phyloP scores from a whole-genome alignment of 2,329 filamentous ascomycete species.

The Tympanopsis confertula region DNA sequence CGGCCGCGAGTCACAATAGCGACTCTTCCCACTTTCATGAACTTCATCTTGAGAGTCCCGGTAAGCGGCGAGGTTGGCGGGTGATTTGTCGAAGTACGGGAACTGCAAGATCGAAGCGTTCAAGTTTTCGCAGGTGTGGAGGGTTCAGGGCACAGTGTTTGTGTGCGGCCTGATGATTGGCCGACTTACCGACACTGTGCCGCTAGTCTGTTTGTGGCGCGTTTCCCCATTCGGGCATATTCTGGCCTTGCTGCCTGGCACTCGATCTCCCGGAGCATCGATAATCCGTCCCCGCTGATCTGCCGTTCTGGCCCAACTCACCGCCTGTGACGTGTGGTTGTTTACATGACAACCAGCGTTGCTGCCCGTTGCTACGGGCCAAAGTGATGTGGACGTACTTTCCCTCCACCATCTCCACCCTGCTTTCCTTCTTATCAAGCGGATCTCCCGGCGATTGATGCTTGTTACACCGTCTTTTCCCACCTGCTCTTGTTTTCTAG shows the following conservation, averaged over 20 bases:
- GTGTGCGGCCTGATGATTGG: not conserved
- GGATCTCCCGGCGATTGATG: no score
- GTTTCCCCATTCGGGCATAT: not conserved
- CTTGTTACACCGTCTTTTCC: no score
- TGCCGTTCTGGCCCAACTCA: no score
- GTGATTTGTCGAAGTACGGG: not conserved
- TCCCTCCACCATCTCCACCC: not conserved
- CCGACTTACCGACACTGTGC: not conserved
- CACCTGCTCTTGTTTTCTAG: no score
- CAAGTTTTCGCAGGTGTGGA: not conserved
- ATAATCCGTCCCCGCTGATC: no score
- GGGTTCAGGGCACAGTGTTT: constrained; percentile 1
- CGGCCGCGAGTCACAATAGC: constrained; percentile 98
- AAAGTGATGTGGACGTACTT: not conserved
- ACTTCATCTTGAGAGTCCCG: constrained; percentile 1
- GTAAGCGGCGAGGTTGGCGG: not conserved
- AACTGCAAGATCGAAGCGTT: not conserved
- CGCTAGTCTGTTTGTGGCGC: not conserved
- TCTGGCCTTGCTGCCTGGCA: no score
- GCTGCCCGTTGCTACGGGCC: not conserved
- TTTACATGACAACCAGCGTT: not conserved
- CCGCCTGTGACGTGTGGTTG: not conserved
- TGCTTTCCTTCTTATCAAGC: constrained; percentile 10
- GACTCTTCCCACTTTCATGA: constrained; percentile 99
- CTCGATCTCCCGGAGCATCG: no score